Percentiles rank a stretch among this genome's conserved stretches.
Evolutionary conservation across 345 rosid species (phyloP).

Genomic region (Diplotaxis tenuifolia): DNA sequence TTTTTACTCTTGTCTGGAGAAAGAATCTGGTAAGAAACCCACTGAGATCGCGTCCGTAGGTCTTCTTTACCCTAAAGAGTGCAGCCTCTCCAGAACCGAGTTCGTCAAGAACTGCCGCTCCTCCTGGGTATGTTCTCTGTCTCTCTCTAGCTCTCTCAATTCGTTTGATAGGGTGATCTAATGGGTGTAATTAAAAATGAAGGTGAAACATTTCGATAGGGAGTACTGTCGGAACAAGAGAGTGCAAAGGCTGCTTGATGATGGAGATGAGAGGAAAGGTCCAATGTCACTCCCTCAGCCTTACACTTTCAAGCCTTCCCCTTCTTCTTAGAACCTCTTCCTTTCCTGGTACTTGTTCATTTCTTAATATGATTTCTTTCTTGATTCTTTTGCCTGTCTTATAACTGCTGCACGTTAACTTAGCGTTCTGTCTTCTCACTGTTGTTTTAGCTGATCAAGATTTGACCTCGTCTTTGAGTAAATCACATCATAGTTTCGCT

Average conservation of each 20-base stretch:
- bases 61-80: slow-evolving; percentile 63
- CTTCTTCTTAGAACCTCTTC: slow-evolving; percentile 29
- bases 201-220: slow-evolving; percentile 95
- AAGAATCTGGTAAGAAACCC: slow-evolving; percentile 62
- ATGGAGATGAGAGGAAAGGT: slow-evolving; percentile 64
- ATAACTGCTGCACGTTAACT: background rate
- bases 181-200: background rate
- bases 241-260: slow-evolving; percentile 68
- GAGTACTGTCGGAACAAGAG: slow-evolving; percentile 68
- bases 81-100: slow-evolving; percentile 54
- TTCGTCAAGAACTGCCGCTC: slow-evolving; percentile 59
- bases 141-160: background rate
- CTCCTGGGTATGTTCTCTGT: slow-evolving; percentile 62
- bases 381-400: background rate
- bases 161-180: background rate
- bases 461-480: background rate
- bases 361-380: background rate
- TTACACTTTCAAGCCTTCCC: slow-evolving; percentile 66
- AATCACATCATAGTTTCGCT: background rate
- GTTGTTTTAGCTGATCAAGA: background rate
- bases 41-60: slow-evolving; percentile 80
- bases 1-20: slow-evolving; percentile 70
- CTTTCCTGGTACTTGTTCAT: slow-evolving; percentile 21
- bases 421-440: background rate
- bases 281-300: slow-evolving; percentile 79